These are phyloP conservation scores for Rosa persica DNA, from an alignment of 306 rosid species.

Conservation along the genomic window DNA sequence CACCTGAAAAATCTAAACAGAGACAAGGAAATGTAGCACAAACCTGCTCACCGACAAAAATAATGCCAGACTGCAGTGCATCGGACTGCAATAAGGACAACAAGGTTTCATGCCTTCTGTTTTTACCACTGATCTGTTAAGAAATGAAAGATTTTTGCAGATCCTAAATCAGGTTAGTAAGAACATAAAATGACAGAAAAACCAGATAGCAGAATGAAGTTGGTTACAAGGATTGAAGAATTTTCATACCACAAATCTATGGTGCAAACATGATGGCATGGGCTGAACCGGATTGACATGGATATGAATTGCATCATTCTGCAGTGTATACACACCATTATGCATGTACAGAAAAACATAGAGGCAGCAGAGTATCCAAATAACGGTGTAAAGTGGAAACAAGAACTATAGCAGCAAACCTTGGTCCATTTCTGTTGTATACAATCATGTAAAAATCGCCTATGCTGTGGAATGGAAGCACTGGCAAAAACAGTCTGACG, in stretches of 20 bases:
- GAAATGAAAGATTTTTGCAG: conserved; percentile 28
- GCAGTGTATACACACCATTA: conserved; percentile 22
- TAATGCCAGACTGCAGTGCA: conserved; percentile 69
- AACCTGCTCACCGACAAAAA: conserved; percentile 84
- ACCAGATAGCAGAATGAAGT: conserved; percentile 2
- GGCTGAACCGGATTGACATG: conserved; percentile 79
- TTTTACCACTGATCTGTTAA: conserved; percentile 55
- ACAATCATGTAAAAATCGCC: conserved; percentile 72
- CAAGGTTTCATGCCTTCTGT: conserved; percentile 56
- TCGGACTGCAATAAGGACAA: conserved; percentile 65
- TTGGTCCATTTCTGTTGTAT: conserved; percentile 98
- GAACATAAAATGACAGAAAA: background rate
- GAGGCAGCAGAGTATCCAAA: conserved; percentile 9
- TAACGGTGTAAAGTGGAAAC: conserved; percentile 19
- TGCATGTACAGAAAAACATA: background rate
- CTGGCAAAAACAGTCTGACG: conserved; percentile 95
- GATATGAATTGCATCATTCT: conserved; percentile 78
- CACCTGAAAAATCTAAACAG: conserved; percentile 9
- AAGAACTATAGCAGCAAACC: conserved; percentile 44
- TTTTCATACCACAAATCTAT: conserved; percentile 70
- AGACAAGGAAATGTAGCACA: conserved; percentile 35
- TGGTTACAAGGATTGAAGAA: conserved; percentile 9
- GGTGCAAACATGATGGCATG: conserved; percentile 75
- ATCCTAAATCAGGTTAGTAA: conserved; percentile 14
- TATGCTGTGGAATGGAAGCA: conserved; percentile 95